Percentiles rank a stretch among this genome's conserved stretches.
phyloP scores from a whole-genome alignment of 1,284 basidiomycete genomes.

The Mycena citricolor region DNA sequence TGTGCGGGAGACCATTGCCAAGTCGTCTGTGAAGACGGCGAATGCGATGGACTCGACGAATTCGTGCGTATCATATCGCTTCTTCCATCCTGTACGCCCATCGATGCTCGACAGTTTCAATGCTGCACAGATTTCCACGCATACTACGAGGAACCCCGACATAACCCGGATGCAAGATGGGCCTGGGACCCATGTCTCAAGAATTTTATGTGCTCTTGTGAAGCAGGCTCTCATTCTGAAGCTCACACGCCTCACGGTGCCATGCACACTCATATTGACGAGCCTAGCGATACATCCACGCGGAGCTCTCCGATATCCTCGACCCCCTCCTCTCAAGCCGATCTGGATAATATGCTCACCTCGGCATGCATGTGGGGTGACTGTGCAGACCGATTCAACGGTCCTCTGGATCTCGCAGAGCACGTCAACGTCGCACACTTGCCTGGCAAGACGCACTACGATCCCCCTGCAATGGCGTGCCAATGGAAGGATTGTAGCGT shows the following conservation, averaged over 20 bases:
- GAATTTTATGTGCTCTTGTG: conserved; percentile 18
- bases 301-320: neutral
- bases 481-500: conserved; percentile 68
- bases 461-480: conserved; percentile 46
- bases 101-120: conserved; percentile 8
- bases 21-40: conserved; percentile 18
- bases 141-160: conserved; percentile 22
- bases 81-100: neutral
- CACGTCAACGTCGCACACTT: conserved; percentile 78
- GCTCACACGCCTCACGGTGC: neutral
- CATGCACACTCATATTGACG: neutral
- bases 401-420: conserved; percentile 69
- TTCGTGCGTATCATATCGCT: conserved; percentile 12
- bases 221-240: conserved; percentile 1
- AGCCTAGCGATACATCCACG: neutral
- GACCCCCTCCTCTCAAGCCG: neutral
- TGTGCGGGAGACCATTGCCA: conserved; percentile 20
- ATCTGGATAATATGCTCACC: neutral
- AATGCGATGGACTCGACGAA: conserved; percentile 18
- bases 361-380: conserved; percentile 69
- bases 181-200: conserved; percentile 17
- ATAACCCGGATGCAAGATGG: conserved; percentile 13
- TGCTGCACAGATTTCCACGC: conserved; percentile 22
- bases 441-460: conserved; percentile 28
- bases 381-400: conserved; percentile 62